Conservation (phyloP, 1,284 basidiomycete genomes). For the Rhodotorula sp. region DNA sequence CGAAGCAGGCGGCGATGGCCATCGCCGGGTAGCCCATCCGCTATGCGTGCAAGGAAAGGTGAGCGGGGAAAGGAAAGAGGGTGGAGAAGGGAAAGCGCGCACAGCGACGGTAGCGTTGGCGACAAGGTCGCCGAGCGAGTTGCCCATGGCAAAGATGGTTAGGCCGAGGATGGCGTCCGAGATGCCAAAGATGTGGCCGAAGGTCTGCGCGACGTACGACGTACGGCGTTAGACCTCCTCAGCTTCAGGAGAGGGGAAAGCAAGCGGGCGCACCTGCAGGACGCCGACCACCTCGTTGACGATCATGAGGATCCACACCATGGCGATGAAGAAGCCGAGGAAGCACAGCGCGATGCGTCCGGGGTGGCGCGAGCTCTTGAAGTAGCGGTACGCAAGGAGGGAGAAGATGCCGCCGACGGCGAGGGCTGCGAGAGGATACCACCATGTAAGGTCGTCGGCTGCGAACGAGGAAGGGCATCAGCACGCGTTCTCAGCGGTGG, state of each 20-base stretch:
- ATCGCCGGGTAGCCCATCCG: slow-evolving; percentile 59
- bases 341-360: slow-evolving; percentile 72
- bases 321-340: slow-evolving; percentile 82
- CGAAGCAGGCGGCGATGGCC: slow-evolving; percentile 92
- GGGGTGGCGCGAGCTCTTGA: slow-evolving; percentile 63
- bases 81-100: background rate
- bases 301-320: slow-evolving; percentile 94
- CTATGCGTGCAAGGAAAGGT: background rate
- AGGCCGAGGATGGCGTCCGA: slow-evolving; percentile 97
- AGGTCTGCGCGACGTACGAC: slow-evolving; percentile 61
- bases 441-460: slow-evolving; percentile 62
- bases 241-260: background rate
- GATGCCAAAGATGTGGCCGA: slow-evolving; percentile 89
- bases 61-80: too few relatives aligned
- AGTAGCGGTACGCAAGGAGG: slow-evolving; percentile 63
- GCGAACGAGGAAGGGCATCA: slow-evolving; percentile 15
- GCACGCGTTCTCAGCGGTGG: background rate
- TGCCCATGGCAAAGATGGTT: slow-evolving; percentile 94
- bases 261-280: slow-evolving; percentile 64
- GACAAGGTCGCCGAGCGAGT: slow-evolving; percentile 92
- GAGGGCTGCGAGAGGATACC: slow-evolving; percentile 62
- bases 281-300: slow-evolving; percentile 90
- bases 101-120: slow-evolving; percentile 91
- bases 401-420: slow-evolving; percentile 62
- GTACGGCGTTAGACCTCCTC: background rate